Conservation (phyloP, 2,329 filamentous ascomycete species). For the Sclerotinia borealis region DNA sequence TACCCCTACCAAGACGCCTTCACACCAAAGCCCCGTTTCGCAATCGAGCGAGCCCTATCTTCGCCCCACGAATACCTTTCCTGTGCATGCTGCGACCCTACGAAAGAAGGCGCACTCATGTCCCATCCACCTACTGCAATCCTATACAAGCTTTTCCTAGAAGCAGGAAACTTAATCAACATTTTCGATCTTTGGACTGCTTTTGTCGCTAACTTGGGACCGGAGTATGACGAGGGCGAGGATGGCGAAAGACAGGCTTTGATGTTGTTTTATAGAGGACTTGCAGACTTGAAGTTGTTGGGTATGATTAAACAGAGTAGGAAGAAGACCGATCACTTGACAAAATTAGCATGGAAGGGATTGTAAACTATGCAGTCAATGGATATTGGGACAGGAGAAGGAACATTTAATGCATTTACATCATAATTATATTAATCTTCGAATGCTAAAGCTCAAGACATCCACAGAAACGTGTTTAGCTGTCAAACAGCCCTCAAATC, state of each 20-base stretch:
- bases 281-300: conserved; percentile 79
- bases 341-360: conserved; percentile 78
- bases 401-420: background rate
- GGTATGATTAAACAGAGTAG: conserved; percentile 85
- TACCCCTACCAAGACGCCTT: conserved; percentile 69
- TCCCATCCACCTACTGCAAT: conserved; percentile 66
- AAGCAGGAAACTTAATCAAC: conserved; percentile 72
- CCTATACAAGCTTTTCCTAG: conserved; percentile 72
- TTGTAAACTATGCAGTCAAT: conserved; percentile 39
- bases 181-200: conserved; percentile 74
- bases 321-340: conserved; percentile 88
- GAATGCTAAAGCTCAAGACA: background rate
- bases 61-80: conserved; percentile 72
- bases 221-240: conserved; percentile 29
- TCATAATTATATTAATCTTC: background rate
- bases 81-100: conserved; percentile 59
- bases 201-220: conserved; percentile 55
- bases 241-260: conserved; percentile 51
- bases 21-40: conserved; percentile 62
- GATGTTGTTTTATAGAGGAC: conserved; percentile 75
- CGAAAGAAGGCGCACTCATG: conserved; percentile 45
- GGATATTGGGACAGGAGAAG: background rate
- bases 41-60: conserved; percentile 65
- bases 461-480: background rate
- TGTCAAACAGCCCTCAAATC: background rate